Conservation (phyloP, 768 basidiomycete genomes). For the Naganishia friedmannii region DNA sequence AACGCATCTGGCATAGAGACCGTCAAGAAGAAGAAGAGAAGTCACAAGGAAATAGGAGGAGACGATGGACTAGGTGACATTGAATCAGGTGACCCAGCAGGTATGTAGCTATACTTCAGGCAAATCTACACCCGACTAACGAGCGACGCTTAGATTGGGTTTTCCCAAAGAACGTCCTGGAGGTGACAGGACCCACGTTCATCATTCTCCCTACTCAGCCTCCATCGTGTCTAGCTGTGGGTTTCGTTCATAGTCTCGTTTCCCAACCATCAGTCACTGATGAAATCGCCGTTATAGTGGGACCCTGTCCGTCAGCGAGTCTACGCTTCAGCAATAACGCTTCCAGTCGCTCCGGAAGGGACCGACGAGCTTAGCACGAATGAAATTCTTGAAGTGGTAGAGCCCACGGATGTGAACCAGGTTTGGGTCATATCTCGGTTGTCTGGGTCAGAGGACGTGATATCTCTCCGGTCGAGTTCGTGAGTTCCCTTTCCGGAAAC, state of each 20-base stretch:
- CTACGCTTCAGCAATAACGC: conserved; percentile 46
- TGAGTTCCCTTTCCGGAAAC: conserved; percentile 32
- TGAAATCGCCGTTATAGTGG: conserved; percentile 35
- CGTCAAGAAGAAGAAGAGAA: conserved; percentile 50
- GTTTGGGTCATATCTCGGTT: conserved; percentile 50
- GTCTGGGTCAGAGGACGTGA: conserved; percentile 47
- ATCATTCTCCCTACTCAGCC: conserved; percentile 47
- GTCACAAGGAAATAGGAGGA: conserved; percentile 37
- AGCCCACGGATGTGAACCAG: conserved; percentile 49
- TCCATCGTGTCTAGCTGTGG: conserved; percentile 48
- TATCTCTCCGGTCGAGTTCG: conserved; percentile 45
- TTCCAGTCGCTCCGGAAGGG: conserved; percentile 48
- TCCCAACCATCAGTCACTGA: neutral
- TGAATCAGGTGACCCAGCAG: conserved; percentile 47
- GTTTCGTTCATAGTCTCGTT: conserved; percentile 18
- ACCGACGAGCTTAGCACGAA: conserved; percentile 41
- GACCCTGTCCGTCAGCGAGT: conserved; percentile 46
- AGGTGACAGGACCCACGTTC: conserved; percentile 47
- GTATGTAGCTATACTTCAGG: conserved; percentile 31
- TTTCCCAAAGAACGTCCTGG: conserved; percentile 44
- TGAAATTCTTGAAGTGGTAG: conserved; percentile 45
- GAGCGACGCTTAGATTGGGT: conserved; percentile 43
- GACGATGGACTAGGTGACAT: conserved; percentile 36
- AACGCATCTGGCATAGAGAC: conserved; percentile 17
- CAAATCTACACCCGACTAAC: neutral